Evolutionary conservation across 371 early-diverging fungal species (phyloP).

Genomic region (Chytridiales sp.): DNA sequence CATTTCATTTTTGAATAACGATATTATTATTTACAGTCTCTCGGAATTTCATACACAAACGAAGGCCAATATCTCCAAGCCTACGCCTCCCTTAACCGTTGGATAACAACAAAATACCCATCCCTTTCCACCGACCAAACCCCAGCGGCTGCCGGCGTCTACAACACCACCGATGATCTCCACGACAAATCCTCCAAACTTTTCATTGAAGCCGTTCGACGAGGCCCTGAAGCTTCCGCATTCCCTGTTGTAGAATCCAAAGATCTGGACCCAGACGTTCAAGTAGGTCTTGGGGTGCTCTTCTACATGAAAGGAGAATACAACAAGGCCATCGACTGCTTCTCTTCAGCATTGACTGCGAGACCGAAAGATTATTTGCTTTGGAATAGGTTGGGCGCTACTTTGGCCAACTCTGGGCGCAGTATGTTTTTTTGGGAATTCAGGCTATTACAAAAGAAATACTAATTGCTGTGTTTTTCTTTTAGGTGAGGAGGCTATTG

Average conservation of each 20-base stretch:
- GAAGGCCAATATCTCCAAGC: slow-evolving; percentile 40
- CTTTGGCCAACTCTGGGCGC: slow-evolving; percentile 81
- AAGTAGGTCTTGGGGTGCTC: slow-evolving; percentile 85
- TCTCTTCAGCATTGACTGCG: slow-evolving; percentile 76
- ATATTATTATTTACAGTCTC: slow-evolving; percentile 18
- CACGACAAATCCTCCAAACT: slow-evolving; percentile 71
- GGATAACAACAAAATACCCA: slow-evolving; percentile 40
- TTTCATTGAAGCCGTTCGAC: slow-evolving; percentile 71
- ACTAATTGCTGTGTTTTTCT: no score
- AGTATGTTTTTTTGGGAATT: slow-evolving; percentile 27
- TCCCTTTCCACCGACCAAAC: background rate
- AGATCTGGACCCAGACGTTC: slow-evolving; percentile 70
- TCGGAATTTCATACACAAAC: slow-evolving; percentile 44
- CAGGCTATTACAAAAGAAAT: background rate
- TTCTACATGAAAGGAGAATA: slow-evolving; percentile 87
- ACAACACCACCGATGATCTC: slow-evolving; percentile 34
- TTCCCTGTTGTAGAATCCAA: slow-evolving; percentile 53
- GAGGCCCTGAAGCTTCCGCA: slow-evolving; percentile 29
- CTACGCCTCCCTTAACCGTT: slow-evolving; percentile 38
- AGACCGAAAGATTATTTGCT: slow-evolving; percentile 84
- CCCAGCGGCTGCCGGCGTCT: background rate
- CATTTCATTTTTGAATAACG: background rate
- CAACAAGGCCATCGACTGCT: slow-evolving; percentile 92
- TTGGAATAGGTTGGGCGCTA: slow-evolving; percentile 94
- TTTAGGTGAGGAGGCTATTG: slow-evolving; percentile 75